Evolutionary conservation across 1,284 basidiomycete species (phyloP).

Genomic region (Phlebopus sp.): DNA sequence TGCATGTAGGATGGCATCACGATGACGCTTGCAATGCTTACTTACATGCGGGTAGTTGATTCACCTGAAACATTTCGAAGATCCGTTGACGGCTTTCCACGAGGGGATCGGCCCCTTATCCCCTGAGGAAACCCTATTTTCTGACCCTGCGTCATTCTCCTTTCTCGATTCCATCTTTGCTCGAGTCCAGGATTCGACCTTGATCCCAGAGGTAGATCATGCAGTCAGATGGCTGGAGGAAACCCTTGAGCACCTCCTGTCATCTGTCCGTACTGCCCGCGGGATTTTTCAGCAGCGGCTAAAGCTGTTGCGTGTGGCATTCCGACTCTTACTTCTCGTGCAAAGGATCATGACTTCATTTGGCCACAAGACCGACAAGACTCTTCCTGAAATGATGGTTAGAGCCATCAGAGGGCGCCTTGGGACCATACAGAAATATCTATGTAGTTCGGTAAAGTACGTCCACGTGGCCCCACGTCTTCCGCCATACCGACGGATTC

Average conservation of each 20-base stretch:
- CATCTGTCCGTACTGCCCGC: slow-evolving; percentile 39
- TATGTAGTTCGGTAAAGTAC: slow-evolving; percentile 49
- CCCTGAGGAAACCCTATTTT: slow-evolving; percentile 24
- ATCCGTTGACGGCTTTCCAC: slow-evolving; percentile 50
- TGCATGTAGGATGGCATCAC: slow-evolving; percentile 47
- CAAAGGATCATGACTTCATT: slow-evolving; percentile 41
- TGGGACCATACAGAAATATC: slow-evolving; percentile 39
- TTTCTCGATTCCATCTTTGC: slow-evolving; percentile 44
- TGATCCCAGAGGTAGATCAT: slow-evolving; percentile 8
- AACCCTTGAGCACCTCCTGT: slow-evolving; percentile 31
- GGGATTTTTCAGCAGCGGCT: slow-evolving; percentile 33
- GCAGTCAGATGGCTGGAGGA: slow-evolving; percentile 18
- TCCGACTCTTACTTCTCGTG: slow-evolving; percentile 43
- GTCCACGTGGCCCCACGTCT: slow-evolving; percentile 10
- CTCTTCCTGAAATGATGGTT: slow-evolving; percentile 33
- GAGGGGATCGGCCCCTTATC: slow-evolving; percentile 18
- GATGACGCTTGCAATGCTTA: background rate
- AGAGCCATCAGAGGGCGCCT: slow-evolving; percentile 42
- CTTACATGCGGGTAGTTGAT: slow-evolving; percentile 42
- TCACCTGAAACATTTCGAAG: slow-evolving; percentile 66
- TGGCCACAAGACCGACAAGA: slow-evolving; percentile 37
- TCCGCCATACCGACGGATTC: background rate
- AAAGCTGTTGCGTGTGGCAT: slow-evolving; percentile 44
- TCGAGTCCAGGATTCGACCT: slow-evolving; percentile 30
- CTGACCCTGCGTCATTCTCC: slow-evolving; percentile 17